These are phyloP conservation scores for Taiozyma sp. DNA, from an alignment of 1,139 yeast genomes.

Conservation along the genomic window DNA sequence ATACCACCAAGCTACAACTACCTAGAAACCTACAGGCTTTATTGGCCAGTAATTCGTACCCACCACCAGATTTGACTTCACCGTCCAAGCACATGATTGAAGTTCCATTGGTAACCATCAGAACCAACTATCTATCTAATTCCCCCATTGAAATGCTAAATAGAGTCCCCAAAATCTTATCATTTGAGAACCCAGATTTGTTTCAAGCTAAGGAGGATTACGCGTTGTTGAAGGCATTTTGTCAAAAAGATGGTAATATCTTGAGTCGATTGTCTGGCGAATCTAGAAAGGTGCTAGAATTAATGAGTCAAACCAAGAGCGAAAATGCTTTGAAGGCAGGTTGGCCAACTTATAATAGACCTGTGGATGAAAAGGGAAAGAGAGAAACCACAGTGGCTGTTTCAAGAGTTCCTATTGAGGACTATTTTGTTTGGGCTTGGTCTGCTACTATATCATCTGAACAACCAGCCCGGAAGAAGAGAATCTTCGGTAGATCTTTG, in stretches of 20 bases:
- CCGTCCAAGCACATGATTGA: slow-evolving; percentile 43
- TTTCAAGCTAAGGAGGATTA: slow-evolving; percentile 78
- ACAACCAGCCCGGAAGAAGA: slow-evolving; percentile 60
- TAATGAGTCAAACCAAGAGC: slow-evolving; percentile 44
- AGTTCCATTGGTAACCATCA: slow-evolving; percentile 65
- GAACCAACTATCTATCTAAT: slow-evolving; percentile 50
- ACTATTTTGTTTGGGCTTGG: slow-evolving; percentile 92
- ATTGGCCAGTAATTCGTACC: slow-evolving; percentile 59
- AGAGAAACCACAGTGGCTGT: slow-evolving; percentile 43
- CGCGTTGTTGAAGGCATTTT: slow-evolving; percentile 67
- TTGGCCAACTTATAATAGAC: slow-evolving; percentile 27
- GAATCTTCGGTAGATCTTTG: slow-evolving; percentile 73
- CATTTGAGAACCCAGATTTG: slow-evolving; percentile 64
- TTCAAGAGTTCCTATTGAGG: slow-evolving; percentile 70
- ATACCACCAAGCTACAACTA: slow-evolving; percentile 46
- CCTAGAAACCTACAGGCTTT: slow-evolving; percentile 64
- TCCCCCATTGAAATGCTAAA: slow-evolving; percentile 54
- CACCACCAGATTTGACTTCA: slow-evolving; percentile 46
- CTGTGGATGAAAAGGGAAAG: slow-evolving; percentile 6
- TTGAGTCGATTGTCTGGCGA: slow-evolving; percentile 68
- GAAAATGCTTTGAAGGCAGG: slow-evolving; percentile 35
- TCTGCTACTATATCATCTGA: slow-evolving; percentile 72
- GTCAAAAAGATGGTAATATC: slow-evolving; percentile 47
- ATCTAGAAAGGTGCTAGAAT: slow-evolving; percentile 61
- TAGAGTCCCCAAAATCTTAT: slow-evolving; percentile 60